Evolutionary conservation across 1,139 yeast genomes (phyloP).

Genomic region (Scheffersomyces illinoinensis): DNA sequence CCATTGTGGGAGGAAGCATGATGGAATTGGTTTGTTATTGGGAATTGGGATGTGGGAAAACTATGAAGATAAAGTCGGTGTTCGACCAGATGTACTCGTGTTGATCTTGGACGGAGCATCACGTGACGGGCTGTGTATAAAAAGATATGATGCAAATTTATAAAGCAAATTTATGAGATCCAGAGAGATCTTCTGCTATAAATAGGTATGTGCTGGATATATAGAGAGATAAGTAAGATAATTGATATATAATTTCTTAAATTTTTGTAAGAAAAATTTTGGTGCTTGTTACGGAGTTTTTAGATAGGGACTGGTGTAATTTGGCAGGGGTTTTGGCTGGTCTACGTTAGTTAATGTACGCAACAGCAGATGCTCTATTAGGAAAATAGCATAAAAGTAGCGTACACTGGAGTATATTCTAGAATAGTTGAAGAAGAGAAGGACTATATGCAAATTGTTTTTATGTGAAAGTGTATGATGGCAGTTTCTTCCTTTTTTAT

Average conservation of each 20-base stretch:
- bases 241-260: too few relatives aligned
- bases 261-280: not conserved
- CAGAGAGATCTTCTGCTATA: not conserved
- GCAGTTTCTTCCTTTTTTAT: too few relatives aligned
- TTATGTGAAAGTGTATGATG: too few relatives aligned
- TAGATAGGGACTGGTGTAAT: too few relatives aligned
- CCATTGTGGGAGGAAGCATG: constrained; percentile 46
- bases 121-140: not conserved
- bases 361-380: too few relatives aligned
- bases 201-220: not conserved
- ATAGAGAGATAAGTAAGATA: not conserved
- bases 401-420: too few relatives aligned
- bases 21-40: not conserved
- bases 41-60: not conserved
- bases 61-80: not conserved
- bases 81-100: not conserved
- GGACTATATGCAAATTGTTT: too few relatives aligned
- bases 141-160: not conserved
- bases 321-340: too few relatives aligned
- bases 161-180: not conserved
- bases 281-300: not conserved
- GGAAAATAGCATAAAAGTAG: too few relatives aligned
- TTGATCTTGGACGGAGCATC: not conserved
- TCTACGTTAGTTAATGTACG: too few relatives aligned
- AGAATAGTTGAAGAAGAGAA: too few relatives aligned